Evolutionary conservation across 352 stramenopile genomes (phyloP).

Genomic region (Phytophthora foliorum): DNA sequence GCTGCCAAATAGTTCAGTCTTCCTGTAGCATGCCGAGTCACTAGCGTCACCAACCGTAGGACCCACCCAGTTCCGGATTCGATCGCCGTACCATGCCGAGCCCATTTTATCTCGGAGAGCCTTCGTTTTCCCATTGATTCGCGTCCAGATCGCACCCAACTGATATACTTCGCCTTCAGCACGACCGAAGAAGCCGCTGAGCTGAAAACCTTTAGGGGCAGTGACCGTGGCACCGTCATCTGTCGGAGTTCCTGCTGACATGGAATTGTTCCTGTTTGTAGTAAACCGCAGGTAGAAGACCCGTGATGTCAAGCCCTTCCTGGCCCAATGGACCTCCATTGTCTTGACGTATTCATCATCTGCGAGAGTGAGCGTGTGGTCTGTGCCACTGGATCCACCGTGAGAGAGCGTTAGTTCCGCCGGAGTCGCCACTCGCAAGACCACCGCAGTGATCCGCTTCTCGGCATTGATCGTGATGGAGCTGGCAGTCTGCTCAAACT

Average conservation of each 20-base stretch:
- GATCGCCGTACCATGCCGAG: slow-evolving; percentile 32
- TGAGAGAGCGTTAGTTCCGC: slow-evolving; percentile 28
- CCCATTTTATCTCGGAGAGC: slow-evolving; percentile 35
- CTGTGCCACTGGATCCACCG: slow-evolving; percentile 32
- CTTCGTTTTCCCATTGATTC: slow-evolving; percentile 24
- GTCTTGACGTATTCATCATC: slow-evolving; percentile 34
- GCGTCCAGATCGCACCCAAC: slow-evolving; percentile 40
- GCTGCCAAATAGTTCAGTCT: slow-evolving; percentile 22
- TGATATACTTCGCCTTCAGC: slow-evolving; percentile 29
- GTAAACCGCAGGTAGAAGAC: slow-evolving; percentile 41
- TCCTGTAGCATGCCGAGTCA: slow-evolving; percentile 45
- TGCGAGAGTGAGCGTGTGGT: slow-evolving; percentile 28
- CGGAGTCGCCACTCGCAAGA: slow-evolving; percentile 23
- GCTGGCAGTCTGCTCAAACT: slow-evolving; percentile 26
- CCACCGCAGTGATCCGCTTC: slow-evolving; percentile 25
- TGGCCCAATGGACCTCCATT: slow-evolving; percentile 43
- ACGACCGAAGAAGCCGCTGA: slow-evolving; percentile 43
- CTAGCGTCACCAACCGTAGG: slow-evolving; percentile 27
- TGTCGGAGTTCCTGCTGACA: slow-evolving; percentile 28
- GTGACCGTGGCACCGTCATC: slow-evolving; percentile 19
- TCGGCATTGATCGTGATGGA: slow-evolving; percentile 35
- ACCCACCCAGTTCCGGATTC: slow-evolving; percentile 49
- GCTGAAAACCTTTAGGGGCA: slow-evolving; percentile 38
- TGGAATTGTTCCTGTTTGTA: slow-evolving; percentile 27
- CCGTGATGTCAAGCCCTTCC: slow-evolving; percentile 4